These are phyloP conservation scores for Lepraria neglecta DNA, from an alignment of 495 filamentous ascomycete genomes.

Conservation along the genomic window DNA sequence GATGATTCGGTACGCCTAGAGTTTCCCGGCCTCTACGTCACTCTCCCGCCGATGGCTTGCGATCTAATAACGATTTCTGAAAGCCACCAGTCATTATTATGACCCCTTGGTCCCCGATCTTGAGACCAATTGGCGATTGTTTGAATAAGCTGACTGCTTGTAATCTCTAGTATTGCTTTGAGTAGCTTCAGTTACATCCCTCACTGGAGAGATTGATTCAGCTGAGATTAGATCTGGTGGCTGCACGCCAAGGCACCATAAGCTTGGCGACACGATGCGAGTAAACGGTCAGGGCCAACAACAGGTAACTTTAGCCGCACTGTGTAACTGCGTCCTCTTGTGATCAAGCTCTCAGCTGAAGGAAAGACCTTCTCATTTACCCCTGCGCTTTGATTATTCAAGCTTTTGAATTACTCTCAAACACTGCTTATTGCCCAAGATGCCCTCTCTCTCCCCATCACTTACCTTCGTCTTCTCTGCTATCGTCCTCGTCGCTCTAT, in stretches of 20 bases:
- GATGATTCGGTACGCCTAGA: not conserved
- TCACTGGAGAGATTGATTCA: too few species aligned
- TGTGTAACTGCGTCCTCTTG: not conserved
- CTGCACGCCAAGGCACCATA: conserved; percentile 1
- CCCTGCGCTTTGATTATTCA: not conserved
- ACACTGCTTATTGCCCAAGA: conserved; percentile 19
- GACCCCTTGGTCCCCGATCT: too few species aligned
- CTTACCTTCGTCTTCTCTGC: conserved; percentile 39
- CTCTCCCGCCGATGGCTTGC: too few species aligned
- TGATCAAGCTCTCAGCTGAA: conserved; percentile 5
- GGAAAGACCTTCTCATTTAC: too few species aligned
- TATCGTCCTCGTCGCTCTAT: conserved; percentile 53
- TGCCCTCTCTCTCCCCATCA: conserved; percentile 29
- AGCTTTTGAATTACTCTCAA: not conserved
- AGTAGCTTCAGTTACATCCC: too few species aligned
- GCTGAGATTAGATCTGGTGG: not conserved
- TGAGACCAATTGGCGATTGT: too few species aligned
- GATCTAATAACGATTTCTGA: too few species aligned
- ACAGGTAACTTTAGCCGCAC: conserved; percentile 3
- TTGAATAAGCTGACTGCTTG: too few species aligned
- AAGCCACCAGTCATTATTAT: too few species aligned
- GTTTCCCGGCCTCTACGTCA: too few species aligned
- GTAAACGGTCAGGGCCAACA: not conserved
- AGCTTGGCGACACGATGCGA: not conserved
- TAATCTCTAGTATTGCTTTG: too few species aligned